Conservation (phyloP, 345 rosid species). For the Salix purpurea region DNA sequence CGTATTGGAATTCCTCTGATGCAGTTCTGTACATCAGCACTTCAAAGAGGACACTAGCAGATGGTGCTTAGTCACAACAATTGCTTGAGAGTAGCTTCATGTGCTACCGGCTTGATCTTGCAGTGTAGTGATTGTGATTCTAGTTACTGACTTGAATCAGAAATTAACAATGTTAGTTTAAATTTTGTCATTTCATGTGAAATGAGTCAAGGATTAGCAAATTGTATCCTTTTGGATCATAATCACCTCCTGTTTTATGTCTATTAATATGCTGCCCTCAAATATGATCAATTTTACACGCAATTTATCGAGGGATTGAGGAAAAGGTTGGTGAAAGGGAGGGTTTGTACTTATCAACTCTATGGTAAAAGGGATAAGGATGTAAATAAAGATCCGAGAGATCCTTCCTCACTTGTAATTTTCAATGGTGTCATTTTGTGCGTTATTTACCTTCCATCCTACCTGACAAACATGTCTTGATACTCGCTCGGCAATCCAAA, state of each 20-base stretch:
- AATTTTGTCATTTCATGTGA: not conserved
- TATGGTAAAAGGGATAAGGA: not conserved
- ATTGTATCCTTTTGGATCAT: not conserved
- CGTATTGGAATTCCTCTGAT: conserved; percentile 1
- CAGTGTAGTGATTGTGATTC: not conserved
- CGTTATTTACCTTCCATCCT: no score
- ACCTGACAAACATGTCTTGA: no score
- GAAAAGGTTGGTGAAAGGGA: not conserved
- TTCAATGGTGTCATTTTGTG: no score
- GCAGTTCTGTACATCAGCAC: conserved; percentile 97
- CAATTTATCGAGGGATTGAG: not conserved
- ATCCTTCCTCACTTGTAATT: not conserved
- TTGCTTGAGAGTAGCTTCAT: not conserved
- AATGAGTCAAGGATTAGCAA: not conserved
- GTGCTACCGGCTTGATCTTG: not conserved
- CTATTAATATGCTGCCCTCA: not conserved
- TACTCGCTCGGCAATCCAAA: no score
- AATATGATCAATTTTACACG: not conserved
- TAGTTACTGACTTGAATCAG: not conserved
- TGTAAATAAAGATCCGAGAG: not conserved
- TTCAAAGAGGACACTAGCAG: conserved; percentile 68
- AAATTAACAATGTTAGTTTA: not conserved
- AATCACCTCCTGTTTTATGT: no score
- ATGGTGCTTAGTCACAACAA: conserved; percentile 34
- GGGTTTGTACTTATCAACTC: not conserved